These are phyloP conservation scores for Diaporthe sp. DNA, from an alignment of 2,329 filamentous ascomycete species.

Conservation along the genomic window DNA sequence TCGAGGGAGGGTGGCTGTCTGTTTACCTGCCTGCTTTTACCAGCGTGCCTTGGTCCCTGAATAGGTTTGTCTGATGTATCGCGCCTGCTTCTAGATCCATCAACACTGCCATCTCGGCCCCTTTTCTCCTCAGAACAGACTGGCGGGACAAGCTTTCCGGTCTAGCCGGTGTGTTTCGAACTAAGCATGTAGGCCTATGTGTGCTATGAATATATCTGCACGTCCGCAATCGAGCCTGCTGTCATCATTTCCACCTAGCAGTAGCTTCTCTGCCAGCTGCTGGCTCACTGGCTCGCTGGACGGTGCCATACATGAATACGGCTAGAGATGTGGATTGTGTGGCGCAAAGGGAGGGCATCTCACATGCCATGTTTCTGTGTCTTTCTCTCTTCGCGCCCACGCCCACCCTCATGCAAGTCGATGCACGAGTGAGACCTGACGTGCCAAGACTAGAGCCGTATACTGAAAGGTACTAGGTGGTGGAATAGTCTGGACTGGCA, in stretches of 20 bases:
- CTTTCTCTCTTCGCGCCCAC: not conserved
- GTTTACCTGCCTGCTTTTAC: not conserved
- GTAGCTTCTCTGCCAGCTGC: not conserved
- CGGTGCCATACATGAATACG: not conserved
- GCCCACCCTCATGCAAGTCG: not conserved
- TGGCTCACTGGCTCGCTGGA: not conserved
- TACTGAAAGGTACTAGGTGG: not conserved
- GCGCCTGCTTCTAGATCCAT: not conserved
- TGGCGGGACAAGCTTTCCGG: conserved; percentile 20
- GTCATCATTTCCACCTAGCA: not conserved
- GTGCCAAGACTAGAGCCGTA: conserved; percentile 12
- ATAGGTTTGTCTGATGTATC: not conserved
- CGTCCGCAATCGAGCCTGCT: not conserved
- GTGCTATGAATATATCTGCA: not conserved
- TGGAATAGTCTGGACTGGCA: not conserved
- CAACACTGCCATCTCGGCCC: not conserved
- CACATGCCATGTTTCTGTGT: conserved; percentile 13
- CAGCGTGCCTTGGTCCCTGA: not conserved
- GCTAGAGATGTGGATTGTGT: not conserved
- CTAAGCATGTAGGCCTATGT: not conserved
- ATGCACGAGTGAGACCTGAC: conserved; percentile 14
- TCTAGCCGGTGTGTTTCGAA: conserved; percentile 18
- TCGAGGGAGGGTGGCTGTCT: not conserved
- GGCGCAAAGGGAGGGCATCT: conserved; percentile 29
- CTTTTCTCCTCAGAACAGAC: not conserved